Evolutionary conservation across 2,329 filamentous ascomycete species (phyloP).

Genomic region (Claviceps digitariae): DNA sequence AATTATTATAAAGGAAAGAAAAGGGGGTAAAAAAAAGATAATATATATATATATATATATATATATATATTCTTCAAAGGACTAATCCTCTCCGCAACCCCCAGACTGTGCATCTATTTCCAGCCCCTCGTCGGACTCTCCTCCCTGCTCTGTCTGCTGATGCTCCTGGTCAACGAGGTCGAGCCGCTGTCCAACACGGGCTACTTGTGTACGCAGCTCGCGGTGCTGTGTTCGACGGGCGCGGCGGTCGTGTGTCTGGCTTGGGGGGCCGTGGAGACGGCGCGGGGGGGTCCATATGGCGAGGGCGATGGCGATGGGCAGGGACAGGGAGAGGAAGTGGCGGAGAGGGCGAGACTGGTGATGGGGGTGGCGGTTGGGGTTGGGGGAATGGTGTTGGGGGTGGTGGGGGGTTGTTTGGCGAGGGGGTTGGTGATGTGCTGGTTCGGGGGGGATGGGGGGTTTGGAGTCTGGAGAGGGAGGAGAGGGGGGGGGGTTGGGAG

Average conservation of each 20-base stretch:
- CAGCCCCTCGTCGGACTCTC: constrained; percentile 10
- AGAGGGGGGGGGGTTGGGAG: too few relatives aligned
- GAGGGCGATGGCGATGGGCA: too few relatives aligned
- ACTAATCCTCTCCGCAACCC: too few relatives aligned
- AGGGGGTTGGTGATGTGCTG: constrained; percentile 1
- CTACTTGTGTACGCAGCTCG: constrained; percentile 3
- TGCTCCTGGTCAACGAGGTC: constrained; percentile 15
- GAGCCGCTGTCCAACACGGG: constrained; percentile 13
- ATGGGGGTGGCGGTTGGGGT: neutral
- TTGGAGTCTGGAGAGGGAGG: too few relatives aligned
- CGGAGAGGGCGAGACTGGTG: neutral
- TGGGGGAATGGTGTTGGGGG: too few relatives aligned
- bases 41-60: too few relatives aligned
- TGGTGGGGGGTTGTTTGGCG: neutral
- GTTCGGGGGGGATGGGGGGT: neutral
- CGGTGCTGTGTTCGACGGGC: neutral
- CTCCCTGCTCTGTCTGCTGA: constrained; percentile 11
- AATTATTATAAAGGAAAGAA: too few relatives aligned
- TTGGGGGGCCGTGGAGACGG: too few relatives aligned
- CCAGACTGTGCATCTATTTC: constrained; percentile 5
- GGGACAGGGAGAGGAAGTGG: neutral
- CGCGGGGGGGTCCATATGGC: too few relatives aligned
- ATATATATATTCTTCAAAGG: too few relatives aligned
- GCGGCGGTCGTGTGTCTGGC: neutral
- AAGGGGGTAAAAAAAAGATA: neutral